Conservation (phyloP, 768 basidiomycete species). For the Phylloporus sp. region DNA sequence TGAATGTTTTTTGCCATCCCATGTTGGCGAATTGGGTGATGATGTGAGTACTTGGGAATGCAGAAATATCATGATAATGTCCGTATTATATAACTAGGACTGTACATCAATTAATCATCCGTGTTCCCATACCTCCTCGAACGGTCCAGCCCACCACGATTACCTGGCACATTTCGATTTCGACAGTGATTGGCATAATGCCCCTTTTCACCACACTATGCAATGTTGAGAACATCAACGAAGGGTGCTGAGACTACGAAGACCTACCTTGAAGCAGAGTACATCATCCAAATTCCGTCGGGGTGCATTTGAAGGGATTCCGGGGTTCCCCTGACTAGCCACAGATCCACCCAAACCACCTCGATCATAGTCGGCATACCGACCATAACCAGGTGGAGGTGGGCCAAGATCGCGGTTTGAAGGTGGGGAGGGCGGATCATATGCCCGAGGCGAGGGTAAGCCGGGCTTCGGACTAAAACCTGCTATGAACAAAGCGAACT, state of each 20-base stretch:
- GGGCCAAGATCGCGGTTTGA: constrained; percentile 80
- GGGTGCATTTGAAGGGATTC: constrained; percentile 34
- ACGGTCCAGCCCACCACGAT: constrained; percentile 77
- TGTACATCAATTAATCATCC: constrained; percentile 21
- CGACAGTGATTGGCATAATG: constrained; percentile 95
- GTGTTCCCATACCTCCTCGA: constrained; percentile 29
- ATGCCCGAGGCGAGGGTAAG: constrained; percentile 65
- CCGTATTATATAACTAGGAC: neutral
- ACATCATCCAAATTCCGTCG: constrained; percentile 81
- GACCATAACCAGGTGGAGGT: constrained; percentile 87
- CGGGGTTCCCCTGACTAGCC: constrained; percentile 24
- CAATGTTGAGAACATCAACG: constrained; percentile 5
- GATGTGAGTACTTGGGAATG: neutral
- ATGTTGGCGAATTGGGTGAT: constrained; percentile 36
- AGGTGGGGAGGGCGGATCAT: constrained; percentile 72
- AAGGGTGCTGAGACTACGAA: neutral
- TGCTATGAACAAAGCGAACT: constrained; percentile 6
- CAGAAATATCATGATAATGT: neutral
- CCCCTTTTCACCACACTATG: constrained; percentile 84
- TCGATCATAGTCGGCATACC: constrained; percentile 76
- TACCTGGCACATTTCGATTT: constrained; percentile 87
- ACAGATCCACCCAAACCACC: constrained; percentile 33
- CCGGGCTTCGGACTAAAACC: constrained; percentile 68
- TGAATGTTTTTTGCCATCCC: constrained; percentile 91
- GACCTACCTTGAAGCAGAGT: constrained; percentile 76